A percentile compares a stretch with the other conserved stretches of the same genome.
Conservation (phyloP, 306 rosid genomes). For the Vachellia pachyceras region DNA sequence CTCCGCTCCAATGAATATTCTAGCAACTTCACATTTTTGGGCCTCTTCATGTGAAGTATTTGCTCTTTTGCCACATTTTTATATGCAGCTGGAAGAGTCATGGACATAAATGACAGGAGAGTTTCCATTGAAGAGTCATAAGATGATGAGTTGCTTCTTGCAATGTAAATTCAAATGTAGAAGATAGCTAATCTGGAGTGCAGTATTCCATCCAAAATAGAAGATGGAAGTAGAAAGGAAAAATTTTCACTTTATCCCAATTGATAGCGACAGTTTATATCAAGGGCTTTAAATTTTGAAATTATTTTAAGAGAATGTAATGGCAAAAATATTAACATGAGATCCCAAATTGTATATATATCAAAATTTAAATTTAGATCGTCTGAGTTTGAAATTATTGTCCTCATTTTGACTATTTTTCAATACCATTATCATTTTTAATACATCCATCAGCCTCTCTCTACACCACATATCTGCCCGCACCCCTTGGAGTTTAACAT, state of each 20-base stretch:
- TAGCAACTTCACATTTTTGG: not conserved
- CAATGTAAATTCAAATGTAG: not conserved
- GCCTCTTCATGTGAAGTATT: not conserved
- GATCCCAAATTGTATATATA: not conserved
- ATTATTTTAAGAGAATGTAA: not conserved
- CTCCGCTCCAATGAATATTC: too few relatives aligned
- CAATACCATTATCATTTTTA: too few relatives aligned
- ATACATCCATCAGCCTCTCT: too few relatives aligned
- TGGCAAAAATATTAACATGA: not conserved
- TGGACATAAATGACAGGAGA: not conserved
- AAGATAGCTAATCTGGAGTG: not conserved
- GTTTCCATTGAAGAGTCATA: constrained; percentile 46
- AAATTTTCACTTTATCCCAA: not conserved
- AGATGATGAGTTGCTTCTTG: constrained; percentile 2
- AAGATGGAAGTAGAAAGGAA: not conserved
- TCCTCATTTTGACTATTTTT: too few relatives aligned
- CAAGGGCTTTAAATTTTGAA: not conserved
- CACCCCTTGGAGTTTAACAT: too few relatives aligned
- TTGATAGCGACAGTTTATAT: not conserved
- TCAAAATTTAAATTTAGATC: not conserved
- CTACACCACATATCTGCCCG: too few relatives aligned
- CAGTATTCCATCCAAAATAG: not conserved
- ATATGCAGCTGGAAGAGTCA: not conserved
- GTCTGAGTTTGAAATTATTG: not conserved
- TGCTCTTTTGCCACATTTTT: not conserved